Evolutionary conservation across 2,329 filamentous ascomycete species (phyloP).

Genomic region (Fusarium sp.): DNA sequence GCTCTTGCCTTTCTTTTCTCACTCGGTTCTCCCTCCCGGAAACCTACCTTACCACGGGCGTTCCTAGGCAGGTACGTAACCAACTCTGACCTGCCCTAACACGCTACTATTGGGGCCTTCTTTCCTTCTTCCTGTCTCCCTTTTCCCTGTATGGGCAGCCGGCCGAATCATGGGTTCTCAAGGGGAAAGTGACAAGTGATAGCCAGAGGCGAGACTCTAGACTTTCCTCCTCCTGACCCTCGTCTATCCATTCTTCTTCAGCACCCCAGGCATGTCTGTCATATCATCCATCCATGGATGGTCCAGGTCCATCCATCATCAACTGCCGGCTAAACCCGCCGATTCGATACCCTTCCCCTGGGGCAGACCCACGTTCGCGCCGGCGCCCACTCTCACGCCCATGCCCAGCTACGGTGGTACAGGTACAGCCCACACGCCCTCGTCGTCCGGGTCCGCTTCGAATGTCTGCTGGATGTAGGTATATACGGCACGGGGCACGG

Average conservation of each 20-base stretch:
- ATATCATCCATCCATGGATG: conserved; percentile 13
- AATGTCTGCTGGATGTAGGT: background rate
- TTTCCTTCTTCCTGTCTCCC: conserved; percentile 21
- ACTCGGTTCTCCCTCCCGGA: conserved; percentile 17
- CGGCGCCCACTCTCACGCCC: background rate
- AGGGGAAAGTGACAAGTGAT: conserved; percentile 33
- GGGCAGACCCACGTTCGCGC: conserved; percentile 29
- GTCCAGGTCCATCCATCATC: conserved; percentile 1
- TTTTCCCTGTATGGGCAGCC: conserved; percentile 9
- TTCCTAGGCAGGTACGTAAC: background rate
- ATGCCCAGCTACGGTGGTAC: conserved; percentile 18
- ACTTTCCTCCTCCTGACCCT: conserved; percentile 4
- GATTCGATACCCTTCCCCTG: conserved; percentile 37
- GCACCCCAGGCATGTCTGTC: conserved; percentile 15
- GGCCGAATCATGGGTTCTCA: conserved; percentile 15
- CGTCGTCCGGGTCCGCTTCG: conserved; percentile 9
- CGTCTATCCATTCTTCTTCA: conserved; percentile 21
- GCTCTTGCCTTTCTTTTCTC: conserved; percentile 12
- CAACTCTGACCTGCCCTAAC: conserved; percentile 2
- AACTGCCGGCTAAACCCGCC: conserved; percentile 29
- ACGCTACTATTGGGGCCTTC: conserved; percentile 14
- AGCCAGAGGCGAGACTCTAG: conserved; percentile 23
- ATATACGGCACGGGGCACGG: background rate
- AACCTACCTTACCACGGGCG: background rate
- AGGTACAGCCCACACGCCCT: conserved; percentile 16